These are phyloP conservation scores for Suillus brevipes DNA, from an alignment of 768 basidiomycete genomes.

Conservation along the genomic window DNA sequence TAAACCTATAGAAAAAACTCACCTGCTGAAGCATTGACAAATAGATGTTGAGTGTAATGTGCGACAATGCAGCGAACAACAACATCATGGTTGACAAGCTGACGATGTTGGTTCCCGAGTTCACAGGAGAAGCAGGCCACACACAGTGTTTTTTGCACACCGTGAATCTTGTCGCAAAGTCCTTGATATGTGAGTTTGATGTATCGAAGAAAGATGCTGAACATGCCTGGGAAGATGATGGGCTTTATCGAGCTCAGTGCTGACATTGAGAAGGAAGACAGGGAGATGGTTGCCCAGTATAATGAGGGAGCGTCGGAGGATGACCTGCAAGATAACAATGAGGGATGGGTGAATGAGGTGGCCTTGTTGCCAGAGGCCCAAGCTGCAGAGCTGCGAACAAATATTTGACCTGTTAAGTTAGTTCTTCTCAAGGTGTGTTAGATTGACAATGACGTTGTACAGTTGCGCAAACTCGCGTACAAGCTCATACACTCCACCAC, in stretches of 20 bases:
- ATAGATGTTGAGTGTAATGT: constrained; percentile 23
- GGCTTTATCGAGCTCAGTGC: background rate
- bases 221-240: background rate
- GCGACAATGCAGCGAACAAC: constrained; percentile 33
- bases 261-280: background rate
- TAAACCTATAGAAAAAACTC: background rate
- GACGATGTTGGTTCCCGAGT: constrained; percentile 19
- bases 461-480: too few relatives aligned
- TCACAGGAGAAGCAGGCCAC: constrained; percentile 25
- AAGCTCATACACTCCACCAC: too few relatives aligned
- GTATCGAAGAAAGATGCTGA: background rate
- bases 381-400: constrained; percentile 12
- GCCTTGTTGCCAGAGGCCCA: constrained; percentile 15
- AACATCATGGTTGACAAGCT: constrained; percentile 35
- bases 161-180: constrained; percentile 37
- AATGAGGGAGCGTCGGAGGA: background rate
- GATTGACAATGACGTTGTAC: background rate
- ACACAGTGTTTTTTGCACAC: constrained; percentile 41
- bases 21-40: constrained; percentile 4
- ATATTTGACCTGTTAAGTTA: constrained; percentile 14
- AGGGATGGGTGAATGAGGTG: constrained; percentile 19
- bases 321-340: constrained; percentile 12
- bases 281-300: background rate
- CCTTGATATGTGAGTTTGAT: constrained; percentile 19
- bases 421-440: constrained; percentile 19